Evolutionary conservation across 305 asterid species (phyloP).

Genomic region (Fraxinus ornus): DNA sequence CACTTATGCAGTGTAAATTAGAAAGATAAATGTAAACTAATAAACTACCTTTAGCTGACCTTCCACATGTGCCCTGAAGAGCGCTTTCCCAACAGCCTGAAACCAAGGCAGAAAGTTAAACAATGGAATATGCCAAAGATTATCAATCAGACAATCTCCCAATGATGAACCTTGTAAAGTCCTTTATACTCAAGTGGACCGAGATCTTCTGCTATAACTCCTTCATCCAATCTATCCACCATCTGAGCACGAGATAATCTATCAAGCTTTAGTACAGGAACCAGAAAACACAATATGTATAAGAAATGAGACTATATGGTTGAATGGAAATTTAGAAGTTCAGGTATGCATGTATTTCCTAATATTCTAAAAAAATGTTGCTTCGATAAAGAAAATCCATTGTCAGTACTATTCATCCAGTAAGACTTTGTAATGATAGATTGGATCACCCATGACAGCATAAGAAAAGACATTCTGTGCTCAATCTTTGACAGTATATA

Average conservation of each 20-base stretch:
- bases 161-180: constrained; percentile 71
- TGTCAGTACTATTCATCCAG: background rate
- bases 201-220: constrained; percentile 56
- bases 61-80: constrained; percentile 93
- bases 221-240: constrained; percentile 90
- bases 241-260: constrained; percentile 43
- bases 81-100: constrained; percentile 93
- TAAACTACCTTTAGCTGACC: constrained; percentile 79
- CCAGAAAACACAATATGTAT: background rate
- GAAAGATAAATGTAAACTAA: constrained; percentile 20
- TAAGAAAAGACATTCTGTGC: background rate
- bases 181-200: constrained; percentile 84
- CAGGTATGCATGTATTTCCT: background rate
- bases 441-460: background rate
- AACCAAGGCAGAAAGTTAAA: constrained; percentile 33
- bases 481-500: background rate
- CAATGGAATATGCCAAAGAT: constrained; percentile 22
- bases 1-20: constrained; percentile 23
- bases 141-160: constrained; percentile 23
- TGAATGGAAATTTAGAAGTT: constrained; percentile 20
- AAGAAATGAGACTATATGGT: constrained; percentile 12
- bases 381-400: background rate
- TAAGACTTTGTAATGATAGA: background rate
- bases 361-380: background rate
- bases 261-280: constrained; percentile 12